Conservation (phyloP, 2,329 filamentous ascomycete species). For the Gnomoniopsis sp. region DNA sequence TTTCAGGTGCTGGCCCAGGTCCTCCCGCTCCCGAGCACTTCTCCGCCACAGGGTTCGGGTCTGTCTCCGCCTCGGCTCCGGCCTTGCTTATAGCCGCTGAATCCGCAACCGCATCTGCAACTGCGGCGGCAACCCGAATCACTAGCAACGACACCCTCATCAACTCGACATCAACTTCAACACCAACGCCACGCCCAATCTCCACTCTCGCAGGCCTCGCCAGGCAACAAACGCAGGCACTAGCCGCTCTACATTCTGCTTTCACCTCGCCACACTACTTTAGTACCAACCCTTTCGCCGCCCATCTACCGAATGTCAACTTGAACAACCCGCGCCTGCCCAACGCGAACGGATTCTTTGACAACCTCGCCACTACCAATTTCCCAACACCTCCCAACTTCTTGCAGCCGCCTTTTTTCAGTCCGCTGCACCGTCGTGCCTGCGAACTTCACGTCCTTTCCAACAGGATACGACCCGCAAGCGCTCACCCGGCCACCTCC, state of each 20-base stretch:
- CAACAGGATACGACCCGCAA: background rate
- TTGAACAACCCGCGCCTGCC: background rate
- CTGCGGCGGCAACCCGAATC: background rate
- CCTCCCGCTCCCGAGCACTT: background rate
- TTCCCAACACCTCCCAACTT: slow-evolving; percentile 26
- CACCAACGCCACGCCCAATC: background rate
- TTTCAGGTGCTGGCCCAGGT: background rate
- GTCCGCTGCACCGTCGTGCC: background rate
- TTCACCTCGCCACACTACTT: background rate
- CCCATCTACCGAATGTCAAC: background rate
- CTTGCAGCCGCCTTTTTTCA: slow-evolving; percentile 23
- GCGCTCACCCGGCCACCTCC: background rate
- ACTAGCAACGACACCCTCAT: background rate
- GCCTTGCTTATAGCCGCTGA: background rate
- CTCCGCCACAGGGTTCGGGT: background rate
- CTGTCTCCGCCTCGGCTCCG: background rate
- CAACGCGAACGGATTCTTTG: slow-evolving; percentile 20
- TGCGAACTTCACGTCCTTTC: background rate
- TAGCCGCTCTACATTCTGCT: background rate
- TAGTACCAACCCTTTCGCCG: background rate
- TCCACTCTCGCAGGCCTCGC: background rate
- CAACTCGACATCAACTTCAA: background rate
- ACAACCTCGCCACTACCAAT: slow-evolving; percentile 21
- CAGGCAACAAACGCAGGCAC: background rate
- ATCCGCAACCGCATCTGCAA: background rate